Evolutionary conservation across 2,329 filamentous ascomycete species (phyloP).

Genomic region (Talaromyces sp.): DNA sequence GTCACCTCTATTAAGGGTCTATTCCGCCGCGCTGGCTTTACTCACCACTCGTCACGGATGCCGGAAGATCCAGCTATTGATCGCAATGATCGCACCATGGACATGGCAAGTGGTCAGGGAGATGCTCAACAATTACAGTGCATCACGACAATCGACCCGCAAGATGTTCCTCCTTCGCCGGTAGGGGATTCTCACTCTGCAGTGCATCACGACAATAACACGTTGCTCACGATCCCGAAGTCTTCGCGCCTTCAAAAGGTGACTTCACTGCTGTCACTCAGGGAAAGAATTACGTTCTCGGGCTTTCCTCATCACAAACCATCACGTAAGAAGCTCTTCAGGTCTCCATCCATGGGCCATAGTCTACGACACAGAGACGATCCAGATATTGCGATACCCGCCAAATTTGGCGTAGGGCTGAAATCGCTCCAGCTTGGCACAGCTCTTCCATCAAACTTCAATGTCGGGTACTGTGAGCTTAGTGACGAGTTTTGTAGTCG

Average conservation of each 20-base stretch:
- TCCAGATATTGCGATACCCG: conserved; percentile 50
- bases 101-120: neutral
- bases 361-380: conserved; percentile 22
- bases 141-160: neutral
- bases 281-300: conserved; percentile 27
- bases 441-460: conserved; percentile 69
- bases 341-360: conserved; percentile 27
- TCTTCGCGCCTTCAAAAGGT: conserved; percentile 21
- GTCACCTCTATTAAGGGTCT: conserved; percentile 9
- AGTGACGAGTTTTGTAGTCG: conserved; percentile 67
- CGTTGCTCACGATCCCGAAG: conserved; percentile 15
- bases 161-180: neutral
- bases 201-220: neutral
- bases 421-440: conserved; percentile 76
- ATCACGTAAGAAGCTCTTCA: conserved; percentile 21
- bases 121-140: conserved; percentile 4
- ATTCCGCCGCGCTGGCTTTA: conserved; percentile 34
- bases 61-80: conserved; percentile 8
- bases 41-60: conserved; percentile 28
- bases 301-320: conserved; percentile 22
- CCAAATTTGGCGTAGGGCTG: conserved; percentile 68
- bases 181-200: neutral
- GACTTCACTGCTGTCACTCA: conserved; percentile 24
- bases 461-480: conserved; percentile 66
- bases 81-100: neutral